phyloP scores from a whole-genome alignment of 164 flowering plant species.

The Paratinospora sagittata region DNA sequence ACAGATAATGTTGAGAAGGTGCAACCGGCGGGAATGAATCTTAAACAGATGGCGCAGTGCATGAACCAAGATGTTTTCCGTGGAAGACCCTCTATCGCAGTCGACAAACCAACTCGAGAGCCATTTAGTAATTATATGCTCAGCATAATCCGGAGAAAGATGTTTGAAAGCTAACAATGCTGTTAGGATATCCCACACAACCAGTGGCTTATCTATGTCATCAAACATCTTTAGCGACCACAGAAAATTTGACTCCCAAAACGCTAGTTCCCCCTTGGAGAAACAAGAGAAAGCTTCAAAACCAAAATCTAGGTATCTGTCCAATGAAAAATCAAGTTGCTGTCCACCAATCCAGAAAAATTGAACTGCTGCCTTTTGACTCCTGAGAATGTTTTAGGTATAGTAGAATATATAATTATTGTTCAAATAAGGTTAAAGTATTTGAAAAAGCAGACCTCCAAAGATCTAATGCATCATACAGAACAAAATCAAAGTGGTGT shows the following conservation, averaged over 20 bases:
- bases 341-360: slow-evolving; percentile 89
- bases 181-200: slow-evolving; percentile 72
- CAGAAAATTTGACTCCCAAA: slow-evolving; percentile 60
- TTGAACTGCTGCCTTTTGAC: slow-evolving; percentile 67
- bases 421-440: neutral
- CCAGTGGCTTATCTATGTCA: slow-evolving; percentile 39
- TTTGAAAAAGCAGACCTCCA: neutral
- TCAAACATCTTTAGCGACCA: slow-evolving; percentile 55
- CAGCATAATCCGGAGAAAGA: slow-evolving; percentile 41
- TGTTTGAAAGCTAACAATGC: slow-evolving; percentile 62
- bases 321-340: slow-evolving; percentile 27
- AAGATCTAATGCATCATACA: neutral
- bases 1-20: slow-evolving; percentile 64
- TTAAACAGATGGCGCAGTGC: slow-evolving; percentile 26
- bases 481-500: neutral
- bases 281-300: slow-evolving; percentile 33
- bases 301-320: slow-evolving; percentile 16
- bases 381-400: slow-evolving; percentile 26
- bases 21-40: slow-evolving; percentile 52
- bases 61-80: slow-evolving; percentile 26
- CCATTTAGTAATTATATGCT: slow-evolving; percentile 52
- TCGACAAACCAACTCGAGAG: slow-evolving; percentile 33
- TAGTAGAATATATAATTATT: neutral
- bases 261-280: slow-evolving; percentile 38
- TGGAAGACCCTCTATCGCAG: slow-evolving; percentile 17